Evolutionary conservation across 2,329 filamentous ascomycete species (phyloP), one percentile per base, ranked within the genome.

Genomic region (Colletotrichum sojae): DNA sequence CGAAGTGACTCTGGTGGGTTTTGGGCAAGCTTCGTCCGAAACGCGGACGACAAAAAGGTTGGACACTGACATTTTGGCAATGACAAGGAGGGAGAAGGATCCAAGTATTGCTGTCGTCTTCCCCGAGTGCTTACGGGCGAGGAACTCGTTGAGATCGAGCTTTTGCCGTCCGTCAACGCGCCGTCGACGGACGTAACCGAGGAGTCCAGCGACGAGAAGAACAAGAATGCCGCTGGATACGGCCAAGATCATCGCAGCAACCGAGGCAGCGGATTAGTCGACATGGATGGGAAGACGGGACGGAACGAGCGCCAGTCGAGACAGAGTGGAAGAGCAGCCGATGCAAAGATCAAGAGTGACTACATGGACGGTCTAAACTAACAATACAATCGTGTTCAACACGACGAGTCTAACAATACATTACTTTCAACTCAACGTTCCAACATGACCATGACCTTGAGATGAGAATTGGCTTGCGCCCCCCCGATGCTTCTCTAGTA

Each of bases 401-500:
- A 10, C 31, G 31, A 10, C 31, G 8, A 58, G n/a, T 49, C 10
- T 36, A 27, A n/a, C 20, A 25, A n/a, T 40, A 49, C 59, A 55
- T 43, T 25, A 49, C 63, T 48, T 46, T 36, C 31, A 36, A 36
- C 31, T 36, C 31, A 10, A 10, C 22, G 22, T 36, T 36, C 10
- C 10, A 61, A 45, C 36, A 45, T 43, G 13, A 55, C 20, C 49
- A 58, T 43, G 59, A 55, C 46, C 25, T 58, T 18, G 18, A 62
- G 20, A 63, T 18, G 18, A 63, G 20, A 39, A 12, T n/a, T 48
- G 55, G 45, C 43, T 46, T 40, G 43, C 62, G 62, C 62, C 66
- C 8, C 8, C 8, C 9, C 31, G 31, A 4, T 36, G 6, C 66
- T 61, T 49, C 40, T 49, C 70, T 76, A 82, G 18, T 82, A 52